A percentile compares a stretch with the other conserved stretches of the same genome.
Evolutionary conservation across 495 filamentous ascomycete species (phyloP).

Genomic region (Penicillium waksmanii): DNA sequence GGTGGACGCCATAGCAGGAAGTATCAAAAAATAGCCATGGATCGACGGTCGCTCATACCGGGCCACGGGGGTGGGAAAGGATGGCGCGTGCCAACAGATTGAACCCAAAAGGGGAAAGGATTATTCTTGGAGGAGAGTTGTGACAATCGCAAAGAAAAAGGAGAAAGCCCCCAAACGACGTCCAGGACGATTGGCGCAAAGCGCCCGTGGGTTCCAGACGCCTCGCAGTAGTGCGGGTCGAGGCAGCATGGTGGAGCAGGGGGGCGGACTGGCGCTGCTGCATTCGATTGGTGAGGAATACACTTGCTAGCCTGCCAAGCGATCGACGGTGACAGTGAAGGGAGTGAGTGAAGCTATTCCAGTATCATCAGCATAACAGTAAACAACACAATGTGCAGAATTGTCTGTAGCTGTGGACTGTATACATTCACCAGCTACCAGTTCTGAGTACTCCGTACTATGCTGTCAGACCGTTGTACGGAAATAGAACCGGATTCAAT

Average conservation of each 20-base stretch:
- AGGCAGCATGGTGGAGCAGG: constrained; percentile 6
- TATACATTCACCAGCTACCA: background rate
- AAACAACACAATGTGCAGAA: background rate
- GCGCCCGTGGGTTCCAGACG: constrained; percentile 28
- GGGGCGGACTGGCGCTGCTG: constrained; percentile 16
- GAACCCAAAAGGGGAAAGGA: constrained; percentile 29
- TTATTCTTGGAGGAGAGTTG: constrained; percentile 18
- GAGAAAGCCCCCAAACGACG: constrained; percentile 8
- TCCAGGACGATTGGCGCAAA: constrained; percentile 29
- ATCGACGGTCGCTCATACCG: constrained; percentile 34
- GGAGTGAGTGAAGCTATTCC: background rate
- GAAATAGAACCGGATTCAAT: constrained; percentile 29
- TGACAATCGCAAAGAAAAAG: constrained; percentile 18
- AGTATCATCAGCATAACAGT: background rate
- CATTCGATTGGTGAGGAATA: constrained; percentile 27
- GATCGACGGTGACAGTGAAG: background rate
- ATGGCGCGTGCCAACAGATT: constrained; percentile 25
- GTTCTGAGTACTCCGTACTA: background rate
- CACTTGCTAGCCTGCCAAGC: constrained; percentile 18
- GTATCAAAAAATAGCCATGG: constrained; percentile 36
- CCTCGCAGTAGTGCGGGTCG: constrained; percentile 22
- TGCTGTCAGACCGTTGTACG: background rate
- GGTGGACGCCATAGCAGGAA: constrained; percentile 32
- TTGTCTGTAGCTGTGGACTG: background rate
- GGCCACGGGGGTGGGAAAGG: constrained; percentile 26